phyloP scores from a whole-genome alignment of 768 basidiomycete genomes.

The Leccinum boreale region DNA sequence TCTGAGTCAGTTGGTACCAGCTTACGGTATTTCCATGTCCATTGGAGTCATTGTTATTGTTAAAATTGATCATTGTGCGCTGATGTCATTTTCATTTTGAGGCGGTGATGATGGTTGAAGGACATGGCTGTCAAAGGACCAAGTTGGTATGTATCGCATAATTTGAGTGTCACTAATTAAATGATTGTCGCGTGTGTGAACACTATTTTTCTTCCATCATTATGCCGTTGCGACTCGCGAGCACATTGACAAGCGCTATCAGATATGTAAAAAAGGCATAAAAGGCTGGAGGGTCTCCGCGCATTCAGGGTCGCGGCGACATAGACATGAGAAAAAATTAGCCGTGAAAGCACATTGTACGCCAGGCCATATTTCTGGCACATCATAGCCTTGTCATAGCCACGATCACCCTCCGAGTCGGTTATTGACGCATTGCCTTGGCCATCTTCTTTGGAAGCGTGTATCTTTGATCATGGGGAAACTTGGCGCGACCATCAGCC shows the following conservation, averaged over 20 bases:
- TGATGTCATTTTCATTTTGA: not conserved
- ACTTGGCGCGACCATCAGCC: not conserved
- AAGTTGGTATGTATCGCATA: no score
- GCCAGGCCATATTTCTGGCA: not conserved
- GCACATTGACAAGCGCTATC: no score
- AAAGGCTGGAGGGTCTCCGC: not conserved
- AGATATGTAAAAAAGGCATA: not conserved
- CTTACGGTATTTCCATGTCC: not conserved
- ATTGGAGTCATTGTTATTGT: not conserved
- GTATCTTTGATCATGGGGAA: not conserved
- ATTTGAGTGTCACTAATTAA: no score
- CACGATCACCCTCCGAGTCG: not conserved
- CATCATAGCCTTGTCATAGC: not conserved
- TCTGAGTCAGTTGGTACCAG: not conserved
- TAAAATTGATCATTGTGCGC: not conserved
- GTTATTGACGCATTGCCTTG: not conserved
- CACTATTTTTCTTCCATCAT: not conserved
- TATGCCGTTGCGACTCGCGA: not conserved
- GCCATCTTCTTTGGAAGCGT: not conserved
- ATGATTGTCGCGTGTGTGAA: no score
- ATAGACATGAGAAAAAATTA: no score
- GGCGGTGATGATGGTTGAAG: not conserved
- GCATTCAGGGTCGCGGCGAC: not conserved
- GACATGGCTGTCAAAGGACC: not conserved
- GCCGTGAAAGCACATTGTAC: not conserved